phyloP scores from a whole-genome alignment of 225 moss, liverwort and hornwort species.

The Climacium dendroides region DNA sequence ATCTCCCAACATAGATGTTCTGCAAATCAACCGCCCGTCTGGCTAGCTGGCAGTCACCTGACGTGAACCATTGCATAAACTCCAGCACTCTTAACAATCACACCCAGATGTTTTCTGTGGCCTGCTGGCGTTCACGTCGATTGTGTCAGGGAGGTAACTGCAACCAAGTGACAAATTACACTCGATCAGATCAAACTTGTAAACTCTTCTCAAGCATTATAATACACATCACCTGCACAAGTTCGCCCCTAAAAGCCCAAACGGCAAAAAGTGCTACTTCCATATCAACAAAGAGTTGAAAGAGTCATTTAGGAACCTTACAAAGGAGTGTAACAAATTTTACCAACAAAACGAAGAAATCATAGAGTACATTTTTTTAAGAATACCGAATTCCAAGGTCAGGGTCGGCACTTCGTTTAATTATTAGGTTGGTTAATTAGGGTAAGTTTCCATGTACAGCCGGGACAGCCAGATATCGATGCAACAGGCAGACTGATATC shows the following conservation, averaged over 20 bases:
- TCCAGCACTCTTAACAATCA: neutral
- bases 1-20: neutral
- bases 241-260: too few species aligned
- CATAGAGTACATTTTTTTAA: neutral
- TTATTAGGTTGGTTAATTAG: neutral
- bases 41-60: neutral
- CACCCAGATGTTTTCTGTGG: constrained; percentile 68
- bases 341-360: neutral
- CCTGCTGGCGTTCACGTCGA: constrained; percentile 73
- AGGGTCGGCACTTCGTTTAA: neutral
- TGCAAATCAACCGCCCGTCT: neutral
- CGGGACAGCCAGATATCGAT: neutral
- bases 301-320: neutral
- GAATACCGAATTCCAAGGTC: neutral
- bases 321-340: neutral
- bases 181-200: neutral
- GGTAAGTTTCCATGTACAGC: neutral
- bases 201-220: neutral
- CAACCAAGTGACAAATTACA: constrained; percentile 8
- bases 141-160: constrained; percentile 93
- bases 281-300: neutral
- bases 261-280: too few species aligned
- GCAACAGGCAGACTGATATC: neutral
- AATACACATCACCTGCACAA: neutral
- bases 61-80: neutral